Percentiles rank a stretch among this genome's conserved stretches.
Evolutionary conservation across 163 green algal genomes (phyloP).

Genomic region (Botryococcus braunii): DNA sequence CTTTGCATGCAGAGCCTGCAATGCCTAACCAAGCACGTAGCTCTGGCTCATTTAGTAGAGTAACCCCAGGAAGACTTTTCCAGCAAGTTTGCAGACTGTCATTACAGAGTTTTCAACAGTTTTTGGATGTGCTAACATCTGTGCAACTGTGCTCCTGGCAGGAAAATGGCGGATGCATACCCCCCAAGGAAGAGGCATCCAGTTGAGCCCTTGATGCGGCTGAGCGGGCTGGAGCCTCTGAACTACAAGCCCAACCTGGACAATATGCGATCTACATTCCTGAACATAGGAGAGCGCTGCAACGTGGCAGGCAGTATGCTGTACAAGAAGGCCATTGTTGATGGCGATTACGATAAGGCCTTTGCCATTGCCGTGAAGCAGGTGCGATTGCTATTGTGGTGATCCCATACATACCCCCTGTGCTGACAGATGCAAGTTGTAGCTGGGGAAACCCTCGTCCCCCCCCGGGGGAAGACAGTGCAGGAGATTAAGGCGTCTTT

Average conservation of each 20-base stretch:
- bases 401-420: too few species aligned
- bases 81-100: too few species aligned
- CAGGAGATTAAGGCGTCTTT: neutral
- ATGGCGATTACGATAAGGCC: conserved; percentile 92
- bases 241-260: conserved; percentile 78
- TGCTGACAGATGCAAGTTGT: too few species aligned
- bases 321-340: conserved; percentile 96
- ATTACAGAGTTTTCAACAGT: too few species aligned
- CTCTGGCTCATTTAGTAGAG: conserved; percentile 84
- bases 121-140: neutral
- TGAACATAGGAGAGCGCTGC: conserved; percentile 95
- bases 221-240: conserved; percentile 89
- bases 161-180: conserved; percentile 26
- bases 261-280: conserved; percentile 80
- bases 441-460: too few species aligned
- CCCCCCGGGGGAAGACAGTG: neutral
- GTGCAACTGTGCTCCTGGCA: neutral
- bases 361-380: conserved; percentile 80
- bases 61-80: too few species aligned
- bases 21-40: too few species aligned
- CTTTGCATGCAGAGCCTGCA: too few species aligned
- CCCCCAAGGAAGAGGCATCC: conserved; percentile 45
- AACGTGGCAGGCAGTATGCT: conserved; percentile 92
- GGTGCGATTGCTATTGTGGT: too few species aligned
- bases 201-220: conserved; percentile 66